Evolutionary conservation across 805 yeast genomes (phyloP), one percentile per base, ranked within the genome.

Genomic region (Kuraishia hungarica): DNA sequence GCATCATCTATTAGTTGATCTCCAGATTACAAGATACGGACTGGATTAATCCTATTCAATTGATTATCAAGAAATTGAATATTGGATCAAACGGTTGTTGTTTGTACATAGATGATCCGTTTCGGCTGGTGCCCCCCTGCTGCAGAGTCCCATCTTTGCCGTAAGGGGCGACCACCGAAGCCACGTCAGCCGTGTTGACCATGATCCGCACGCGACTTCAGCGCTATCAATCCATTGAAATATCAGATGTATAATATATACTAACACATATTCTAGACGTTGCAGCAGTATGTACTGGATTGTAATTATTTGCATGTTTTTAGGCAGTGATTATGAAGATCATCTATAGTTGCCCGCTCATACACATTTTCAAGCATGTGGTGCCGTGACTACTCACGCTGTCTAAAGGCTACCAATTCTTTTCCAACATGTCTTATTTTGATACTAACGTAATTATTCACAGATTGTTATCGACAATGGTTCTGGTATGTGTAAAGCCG

Each of bases 401-500:
- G 5, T 26, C 8, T 6, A 26, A n/a, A n/a, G n/a, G n/a, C n/a
- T n/a, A n/a, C n/a, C n/a, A n/a, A n/a, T n/a, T n/a, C n/a, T n/a
- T n/a, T n/a, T 26, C 29, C 29, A 26, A 5, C 5, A 26, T 10
- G 8, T 26, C 29, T 26, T 26, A 26, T 26, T 26, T 26, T 26
- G 29, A 26, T 53, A 49, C 52, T 53, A 53, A 29, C 53, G 35
- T 23, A 26, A 15, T 19, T 7, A 6, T 23, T 19, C 6, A 24
- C 22, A 49, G 51, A 76, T 82, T 76, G 98, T 93, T 81, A 93
- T 93, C 80, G 99, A 93, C 78, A 93, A 93, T 81, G 99, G 99
- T 82, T 94, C 99, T 73, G 99, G 99, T 85, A 94, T 94, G 98
- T 94, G 99, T 87, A 94, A 94, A 78, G 99, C 99, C 93, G 99